Evolutionary conservation across 2,329 filamentous ascomycete species (phyloP).

Genomic region (Rhinocladiella mackenziei): DNA sequence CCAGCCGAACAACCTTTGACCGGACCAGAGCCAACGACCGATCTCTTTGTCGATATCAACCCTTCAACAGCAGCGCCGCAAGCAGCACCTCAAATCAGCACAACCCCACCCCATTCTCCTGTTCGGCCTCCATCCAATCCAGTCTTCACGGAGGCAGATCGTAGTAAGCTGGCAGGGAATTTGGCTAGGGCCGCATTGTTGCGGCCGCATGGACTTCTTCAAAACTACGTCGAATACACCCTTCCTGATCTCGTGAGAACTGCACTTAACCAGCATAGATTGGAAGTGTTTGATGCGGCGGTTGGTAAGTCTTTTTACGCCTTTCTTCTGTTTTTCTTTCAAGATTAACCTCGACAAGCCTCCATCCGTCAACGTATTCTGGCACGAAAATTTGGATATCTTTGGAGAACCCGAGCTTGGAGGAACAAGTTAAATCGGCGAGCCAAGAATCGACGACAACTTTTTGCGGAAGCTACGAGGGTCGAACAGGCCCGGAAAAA

Average conservation of each 20-base stretch:
- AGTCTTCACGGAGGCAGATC: constrained; percentile 9
- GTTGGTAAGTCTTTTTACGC: constrained; percentile 15
- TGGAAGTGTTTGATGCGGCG: constrained; percentile 16
- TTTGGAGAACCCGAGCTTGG: constrained; percentile 39
- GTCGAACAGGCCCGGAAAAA: constrained; percentile 24
- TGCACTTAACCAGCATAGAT: constrained; percentile 17
- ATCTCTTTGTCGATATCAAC: not conserved
- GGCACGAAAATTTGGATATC: constrained; percentile 35
- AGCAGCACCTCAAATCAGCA: constrained; percentile 10
- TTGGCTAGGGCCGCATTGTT: constrained; percentile 20
- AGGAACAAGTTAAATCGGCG: constrained; percentile 34
- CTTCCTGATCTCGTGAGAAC: constrained; percentile 19
- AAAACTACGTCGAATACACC: constrained; percentile 24
- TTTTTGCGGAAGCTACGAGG: constrained; percentile 28
- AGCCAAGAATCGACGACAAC: constrained; percentile 37
- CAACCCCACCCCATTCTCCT: constrained; percentile 15
- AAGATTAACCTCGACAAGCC: constrained; percentile 15
- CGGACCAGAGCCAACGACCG: constrained; percentile 1
- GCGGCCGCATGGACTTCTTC: constrained; percentile 21
- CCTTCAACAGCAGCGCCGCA: too few species aligned
- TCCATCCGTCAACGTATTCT: constrained; percentile 35
- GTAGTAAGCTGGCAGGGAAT: constrained; percentile 9
- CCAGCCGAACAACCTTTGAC: not conserved
- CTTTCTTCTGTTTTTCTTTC: not conserved
- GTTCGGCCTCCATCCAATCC: constrained; percentile 5